These are phyloP conservation scores for Collybia nuda DNA, from an alignment of 768 basidiomycete species.

Conservation along the genomic window DNA sequence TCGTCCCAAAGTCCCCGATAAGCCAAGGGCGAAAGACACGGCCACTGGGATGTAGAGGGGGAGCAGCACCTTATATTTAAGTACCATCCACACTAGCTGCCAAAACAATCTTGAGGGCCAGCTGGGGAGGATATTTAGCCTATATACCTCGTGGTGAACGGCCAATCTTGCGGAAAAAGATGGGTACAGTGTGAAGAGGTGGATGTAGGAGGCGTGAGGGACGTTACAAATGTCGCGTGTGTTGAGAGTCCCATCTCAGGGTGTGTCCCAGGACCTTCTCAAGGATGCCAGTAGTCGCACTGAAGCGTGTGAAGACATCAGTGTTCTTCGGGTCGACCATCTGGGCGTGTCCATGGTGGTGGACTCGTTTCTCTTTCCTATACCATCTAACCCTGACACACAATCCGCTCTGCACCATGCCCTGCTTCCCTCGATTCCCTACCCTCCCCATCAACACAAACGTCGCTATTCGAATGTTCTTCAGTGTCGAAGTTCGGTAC, in stretches of 20 bases:
- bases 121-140: constrained; percentile 70
- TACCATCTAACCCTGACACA: no score
- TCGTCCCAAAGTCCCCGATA: constrained; percentile 80
- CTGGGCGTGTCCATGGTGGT: constrained; percentile 59
- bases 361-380: no score
- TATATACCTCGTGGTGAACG: constrained; percentile 68
- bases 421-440: constrained; percentile 36
- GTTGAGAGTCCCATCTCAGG: constrained; percentile 43
- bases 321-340: constrained; percentile 90
- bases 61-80: constrained; percentile 90
- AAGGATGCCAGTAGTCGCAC: constrained; percentile 71
- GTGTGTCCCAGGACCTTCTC: constrained; percentile 72
- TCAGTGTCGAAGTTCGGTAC: constrained; percentile 58
- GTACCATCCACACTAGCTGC: constrained; percentile 78
- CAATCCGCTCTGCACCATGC: no score
- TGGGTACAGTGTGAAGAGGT: constrained; percentile 28
- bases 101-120: constrained; percentile 71
- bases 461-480: constrained; percentile 54
- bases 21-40: constrained; percentile 88
- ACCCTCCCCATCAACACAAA: constrained; percentile 49
- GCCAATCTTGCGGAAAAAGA: constrained; percentile 49
- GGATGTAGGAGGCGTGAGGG: constrained; percentile 12
- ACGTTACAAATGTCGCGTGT: constrained; percentile 6
- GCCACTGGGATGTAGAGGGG: constrained; percentile 89
- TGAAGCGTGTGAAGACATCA: constrained; percentile 63